A percentile compares a stretch with the other conserved stretches of the same genome.
These are phyloP conservation scores for Chlamydomonas incerta DNA, from an alignment of 139 green algal genomes.

Conservation along the genomic window DNA sequence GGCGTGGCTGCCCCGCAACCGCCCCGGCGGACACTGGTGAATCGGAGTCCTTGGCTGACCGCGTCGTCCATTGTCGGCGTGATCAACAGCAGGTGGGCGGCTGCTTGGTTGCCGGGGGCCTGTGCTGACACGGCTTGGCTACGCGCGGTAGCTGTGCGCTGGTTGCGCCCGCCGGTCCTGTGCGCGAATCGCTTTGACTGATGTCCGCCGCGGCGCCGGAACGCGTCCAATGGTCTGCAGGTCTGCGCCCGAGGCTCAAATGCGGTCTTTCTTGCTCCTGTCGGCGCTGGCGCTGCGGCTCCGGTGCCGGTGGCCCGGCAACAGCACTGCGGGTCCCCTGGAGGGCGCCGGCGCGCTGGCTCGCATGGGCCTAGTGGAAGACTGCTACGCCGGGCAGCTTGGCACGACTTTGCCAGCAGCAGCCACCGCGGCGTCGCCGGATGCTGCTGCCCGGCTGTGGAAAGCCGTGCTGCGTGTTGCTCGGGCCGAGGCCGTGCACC, in stretches of 20 bases:
- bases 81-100: neutral
- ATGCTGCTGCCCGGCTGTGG: neutral
- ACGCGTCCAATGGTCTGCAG: too few relatives aligned
- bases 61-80: neutral
- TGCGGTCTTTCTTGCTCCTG: neutral
- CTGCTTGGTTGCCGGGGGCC: too few relatives aligned
- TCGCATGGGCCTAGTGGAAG: too few relatives aligned
- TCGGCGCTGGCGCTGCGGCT: neutral
- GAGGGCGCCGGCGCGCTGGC: neutral
- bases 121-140: too few relatives aligned
- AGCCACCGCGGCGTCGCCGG: too few relatives aligned
- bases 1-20: neutral
- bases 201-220: too few relatives aligned
- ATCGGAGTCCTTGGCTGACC: neutral
- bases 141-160: too few relatives aligned
- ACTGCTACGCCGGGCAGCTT: too few relatives aligned
- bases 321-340: neutral
- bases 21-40: neutral
- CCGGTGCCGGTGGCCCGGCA: neutral
- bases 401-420: too few relatives aligned
- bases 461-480: neutral
- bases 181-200: too few relatives aligned
- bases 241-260: neutral
- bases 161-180: too few relatives aligned
- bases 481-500: neutral